Percentiles rank a stretch among this genome's conserved stretches.
phyloP scores from a whole-genome alignment of 768 basidiomycete species.

The Cyclocybe aegerita region DNA sequence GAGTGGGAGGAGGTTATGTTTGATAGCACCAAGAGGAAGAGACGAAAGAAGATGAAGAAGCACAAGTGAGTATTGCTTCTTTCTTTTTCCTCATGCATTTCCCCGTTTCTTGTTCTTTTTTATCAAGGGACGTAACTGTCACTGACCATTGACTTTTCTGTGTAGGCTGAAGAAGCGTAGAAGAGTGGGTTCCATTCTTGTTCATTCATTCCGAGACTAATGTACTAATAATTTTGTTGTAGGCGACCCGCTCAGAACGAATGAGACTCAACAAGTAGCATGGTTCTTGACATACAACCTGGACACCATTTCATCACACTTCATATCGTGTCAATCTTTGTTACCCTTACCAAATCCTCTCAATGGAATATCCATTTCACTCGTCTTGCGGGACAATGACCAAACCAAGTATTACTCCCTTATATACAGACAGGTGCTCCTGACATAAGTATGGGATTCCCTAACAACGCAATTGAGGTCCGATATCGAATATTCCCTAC shows the following conservation, averaged over 20 bases:
- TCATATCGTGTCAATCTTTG: neutral
- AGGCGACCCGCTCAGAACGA: conserved; percentile 41
- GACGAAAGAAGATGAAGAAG: conserved; percentile 94
- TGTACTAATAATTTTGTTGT: conserved; percentile 16
- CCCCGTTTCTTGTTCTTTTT: neutral
- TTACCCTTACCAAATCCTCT: no score
- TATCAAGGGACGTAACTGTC: neutral
- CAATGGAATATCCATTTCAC: no score
- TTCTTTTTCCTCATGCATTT: neutral
- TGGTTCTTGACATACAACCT: neutral
- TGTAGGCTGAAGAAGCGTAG: conserved; percentile 85
- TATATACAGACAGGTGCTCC: no score
- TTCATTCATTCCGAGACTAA: neutral
- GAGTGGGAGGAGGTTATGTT: conserved; percentile 67
- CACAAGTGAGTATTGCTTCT: conserved; percentile 71
- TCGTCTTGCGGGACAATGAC: no score
- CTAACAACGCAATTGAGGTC: conserved; percentile 10
- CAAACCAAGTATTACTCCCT: no score
- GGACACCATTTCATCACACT: neutral
- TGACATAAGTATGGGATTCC: neutral
- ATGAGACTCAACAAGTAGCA: conserved; percentile 20
- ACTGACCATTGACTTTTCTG: conserved; percentile 5
- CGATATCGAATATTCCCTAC: neutral
- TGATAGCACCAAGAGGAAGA: conserved; percentile 84
- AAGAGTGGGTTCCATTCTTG: conserved; percentile 54